Percentiles rank a stretch among this genome's conserved stretches.
phyloP scores from a whole-genome alignment of 2,329 filamentous ascomycete genomes.

The Metarhizium robertsii region DNA sequence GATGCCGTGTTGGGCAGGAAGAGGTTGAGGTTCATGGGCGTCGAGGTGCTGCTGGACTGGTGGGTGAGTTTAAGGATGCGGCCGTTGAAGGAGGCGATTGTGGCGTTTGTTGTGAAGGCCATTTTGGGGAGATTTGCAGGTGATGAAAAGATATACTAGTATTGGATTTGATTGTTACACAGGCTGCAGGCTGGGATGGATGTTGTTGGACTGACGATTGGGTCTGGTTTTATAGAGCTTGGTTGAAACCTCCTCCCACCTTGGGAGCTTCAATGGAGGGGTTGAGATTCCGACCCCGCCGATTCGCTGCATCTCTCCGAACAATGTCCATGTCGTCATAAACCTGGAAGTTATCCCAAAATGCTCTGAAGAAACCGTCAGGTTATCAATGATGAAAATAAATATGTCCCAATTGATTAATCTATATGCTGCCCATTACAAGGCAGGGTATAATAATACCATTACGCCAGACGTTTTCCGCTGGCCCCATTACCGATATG shows the following conservation, averaged over 20 bases:
- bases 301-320: background rate
- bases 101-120: slow-evolving; percentile 82
- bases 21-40: slow-evolving; percentile 87
- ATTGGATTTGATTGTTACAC: background rate
- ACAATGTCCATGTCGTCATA: background rate
- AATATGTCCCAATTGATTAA: background rate
- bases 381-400: no score
- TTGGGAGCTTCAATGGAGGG: background rate
- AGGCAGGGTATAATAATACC: background rate
- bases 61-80: slow-evolving; percentile 92
- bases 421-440: background rate
- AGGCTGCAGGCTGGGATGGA: background rate
- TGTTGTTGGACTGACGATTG: background rate
- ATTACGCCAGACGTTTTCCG: background rate
- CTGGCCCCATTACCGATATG: background rate
- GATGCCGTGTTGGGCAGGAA: slow-evolving; percentile 72
- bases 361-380: background rate
- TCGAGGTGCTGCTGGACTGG: slow-evolving; percentile 66
- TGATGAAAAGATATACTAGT: no score
- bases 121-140: slow-evolving; percentile 34
- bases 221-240: background rate
- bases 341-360: background rate
- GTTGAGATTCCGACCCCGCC: background rate
- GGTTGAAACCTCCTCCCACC: background rate
- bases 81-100: slow-evolving; percentile 86